Evolutionary conservation across 2,329 filamentous ascomycete genomes (phyloP), one percentile per base, ranked within the genome.

Genomic region (Exophiala alcalophila): DNA sequence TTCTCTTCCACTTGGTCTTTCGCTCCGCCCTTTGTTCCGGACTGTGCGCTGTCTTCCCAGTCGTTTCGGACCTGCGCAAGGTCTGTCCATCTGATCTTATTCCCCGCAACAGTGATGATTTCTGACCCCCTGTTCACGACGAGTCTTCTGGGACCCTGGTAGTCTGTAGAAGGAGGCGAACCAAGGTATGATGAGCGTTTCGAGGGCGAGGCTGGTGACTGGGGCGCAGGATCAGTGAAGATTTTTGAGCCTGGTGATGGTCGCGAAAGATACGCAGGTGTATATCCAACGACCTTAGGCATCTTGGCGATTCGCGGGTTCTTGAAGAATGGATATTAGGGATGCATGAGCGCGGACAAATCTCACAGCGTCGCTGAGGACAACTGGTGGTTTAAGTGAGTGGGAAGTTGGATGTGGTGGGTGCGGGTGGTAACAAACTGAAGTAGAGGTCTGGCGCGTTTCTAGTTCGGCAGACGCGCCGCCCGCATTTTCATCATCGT

Each of bases 21-120:
- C 12, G 24, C 24, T 21, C 15, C 37, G 12, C n/a, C n/a, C n/a
- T 31, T 40, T 27, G 18, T 26, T 9, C 34, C 35, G 11, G 36
- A 40, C 19, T 53, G 50, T n/a, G 59, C 51, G 37, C 59, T 56
- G 33, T 68, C 62, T 49, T 70, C 65, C 67, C 68, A 72, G 53
- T 68, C 61, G 41, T 80, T 85, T 69, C 94, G 94, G 59, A 97
- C 65, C 46, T 83, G 79, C 37, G 81, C 79, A 41, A 98, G 68
- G 65, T 95, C 87, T 7, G 86, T 83, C 89, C 92, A 98, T 63
- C 90, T 78, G 49, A 98, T 84, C 65, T 97, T 87, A 57, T 84
- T 90, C 34, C 90, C 90, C 27, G 85, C 82, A 14, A 89, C 90
- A 9, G 88, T 81, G 61, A 97, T 97, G 7, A 97, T 71, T 59